Conservation (phyloP, 2,329 filamentous ascomycete species). For the Lachnellula occidentalis region DNA sequence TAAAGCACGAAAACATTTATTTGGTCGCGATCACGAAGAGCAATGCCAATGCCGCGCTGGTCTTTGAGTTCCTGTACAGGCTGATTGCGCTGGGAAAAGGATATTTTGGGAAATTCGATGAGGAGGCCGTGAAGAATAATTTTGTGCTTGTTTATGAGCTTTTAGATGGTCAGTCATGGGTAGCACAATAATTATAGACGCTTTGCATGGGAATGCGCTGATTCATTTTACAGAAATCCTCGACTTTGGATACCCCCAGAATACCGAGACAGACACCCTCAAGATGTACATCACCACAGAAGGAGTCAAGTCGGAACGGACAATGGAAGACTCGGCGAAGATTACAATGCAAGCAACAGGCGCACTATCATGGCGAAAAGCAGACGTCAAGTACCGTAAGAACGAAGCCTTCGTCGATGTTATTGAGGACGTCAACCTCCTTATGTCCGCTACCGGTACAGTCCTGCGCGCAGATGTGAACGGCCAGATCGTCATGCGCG, state of each 20-base stretch:
- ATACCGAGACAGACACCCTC: constrained; percentile 95
- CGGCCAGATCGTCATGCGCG: constrained; percentile 97
- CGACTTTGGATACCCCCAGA: constrained; percentile 98
- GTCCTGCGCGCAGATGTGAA: constrained; percentile 94
- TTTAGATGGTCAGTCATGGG: constrained; percentile 63
- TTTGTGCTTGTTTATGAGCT: constrained; percentile 98
- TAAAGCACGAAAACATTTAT: constrained; percentile 99
- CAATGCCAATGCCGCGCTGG: constrained; percentile 95
- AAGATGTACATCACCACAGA: constrained; percentile 99
- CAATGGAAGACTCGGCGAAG: constrained; percentile 86
- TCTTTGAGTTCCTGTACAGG: constrained; percentile 96
- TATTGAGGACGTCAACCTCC: constrained; percentile 96
- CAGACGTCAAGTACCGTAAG: constrained; percentile 98
- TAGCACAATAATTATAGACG: not conserved
- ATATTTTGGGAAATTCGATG: constrained; percentile 98
- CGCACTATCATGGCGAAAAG: constrained; percentile 91
- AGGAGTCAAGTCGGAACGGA: constrained; percentile 87
- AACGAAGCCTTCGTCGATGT: constrained; percentile 99
- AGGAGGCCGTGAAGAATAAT: constrained; percentile 99
- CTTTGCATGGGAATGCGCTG: constrained; percentile 2
- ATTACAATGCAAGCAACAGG: constrained; percentile 99
- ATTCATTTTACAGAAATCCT: constrained; percentile 67
- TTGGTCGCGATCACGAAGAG: constrained; percentile 96
- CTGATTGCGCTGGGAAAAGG: constrained; percentile 84
- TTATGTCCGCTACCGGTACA: constrained; percentile 97